A percentile compares a stretch with the other conserved stretches of the same genome.
Evolutionary conservation across 2,329 filamentous ascomycete genomes (phyloP).

Genomic region (Pseudofabraea citricarpa): DNA sequence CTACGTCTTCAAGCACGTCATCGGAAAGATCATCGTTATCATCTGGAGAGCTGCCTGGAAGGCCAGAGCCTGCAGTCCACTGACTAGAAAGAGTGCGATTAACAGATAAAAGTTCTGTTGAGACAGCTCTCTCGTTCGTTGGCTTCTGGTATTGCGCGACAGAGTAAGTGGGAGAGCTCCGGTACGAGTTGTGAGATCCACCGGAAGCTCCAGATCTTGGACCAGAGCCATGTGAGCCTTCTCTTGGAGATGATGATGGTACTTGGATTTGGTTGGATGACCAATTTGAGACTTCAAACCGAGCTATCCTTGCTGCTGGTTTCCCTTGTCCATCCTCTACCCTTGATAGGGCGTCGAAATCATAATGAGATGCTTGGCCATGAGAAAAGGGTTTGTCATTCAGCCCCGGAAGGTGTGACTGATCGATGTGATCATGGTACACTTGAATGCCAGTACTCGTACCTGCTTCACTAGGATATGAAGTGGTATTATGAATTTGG

Average conservation of each 20-base stretch:
- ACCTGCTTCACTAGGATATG: too few relatives aligned
- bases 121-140: too few relatives aligned
- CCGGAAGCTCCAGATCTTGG: slow-evolving; percentile 8
- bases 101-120: too few relatives aligned
- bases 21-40: slow-evolving; percentile 32
- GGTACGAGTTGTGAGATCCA: slow-evolving; percentile 7
- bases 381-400: slow-evolving; percentile 3
- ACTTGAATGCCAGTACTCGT: slow-evolving; percentile 1
- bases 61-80: too few relatives aligned
- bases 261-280: slow-evolving; percentile 11
- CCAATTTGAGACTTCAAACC: slow-evolving; percentile 9
- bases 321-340: slow-evolving; percentile 8
- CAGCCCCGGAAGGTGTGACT: slow-evolving; percentile 13
- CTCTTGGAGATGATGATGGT: slow-evolving; percentile 5
- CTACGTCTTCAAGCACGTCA: slow-evolving; percentile 54
- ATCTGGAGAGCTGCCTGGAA: too few relatives aligned
- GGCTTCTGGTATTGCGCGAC: not conserved
- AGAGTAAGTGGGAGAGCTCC: slow-evolving; percentile 5
- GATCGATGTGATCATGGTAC: slow-evolving; percentile 12
- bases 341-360: slow-evolving; percentile 16
- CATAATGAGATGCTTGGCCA: slow-evolving; percentile 16
- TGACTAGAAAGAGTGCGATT: too few relatives aligned
- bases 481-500: too few relatives aligned
- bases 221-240: slow-evolving; percentile 9
- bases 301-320: slow-evolving; percentile 1